Evolutionary conservation across 2,329 filamentous ascomycete genomes (phyloP), one percentile per base, ranked within the genome.

Genomic region (Huntiella savannae): DNA sequence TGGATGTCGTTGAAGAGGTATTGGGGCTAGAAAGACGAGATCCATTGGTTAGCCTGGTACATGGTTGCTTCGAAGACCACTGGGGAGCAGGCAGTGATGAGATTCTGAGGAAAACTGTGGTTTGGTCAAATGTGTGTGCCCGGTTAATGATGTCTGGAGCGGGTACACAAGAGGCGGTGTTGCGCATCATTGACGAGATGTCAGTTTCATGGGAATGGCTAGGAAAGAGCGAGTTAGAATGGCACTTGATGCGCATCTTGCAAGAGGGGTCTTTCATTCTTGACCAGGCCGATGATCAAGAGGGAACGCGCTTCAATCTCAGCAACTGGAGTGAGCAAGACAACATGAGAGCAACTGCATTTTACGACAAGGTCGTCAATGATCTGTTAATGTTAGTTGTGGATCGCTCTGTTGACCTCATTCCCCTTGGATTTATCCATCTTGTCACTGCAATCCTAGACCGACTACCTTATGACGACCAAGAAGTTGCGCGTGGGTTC

Each of bases 241-340:
- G 85, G 63, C 96, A 88, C 60, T 73, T 98, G 10, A 91, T 94
- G 82, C 83, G 91, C 58, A 84, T 92, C 50, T 73, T 98, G 32
- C 84, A 94, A 62, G 82, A 92, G 55, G 91, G 91, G 53, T 81
- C 86, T 35, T 95, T 95, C 58, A 68, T 96, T 48, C 69, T 95
- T 54, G 86, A 94, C 57, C 79, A 82, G 57, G 78, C 83, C 55
- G 82, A 87, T 60, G 81, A 86, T 57, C 80, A 84, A 55, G 71
- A 81, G 51, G 74, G 77, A 33, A 77, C 78, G 50, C 69, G 79
- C 52, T 72, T 79, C 61, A 77, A 85, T 61, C 66, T 82, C 36
- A 77, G 79, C 47, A 70, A 77, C 51, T 82, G 82, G 65, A 77
- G 77, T 52, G 74, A 77, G 49, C 82, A 88, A 59, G 82, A 91